A percentile compares a stretch with the other conserved stretches of the same genome.
phyloP scores from a whole-genome alignment of 208 protist genomes.

The Crithidia thermophila region DNA sequence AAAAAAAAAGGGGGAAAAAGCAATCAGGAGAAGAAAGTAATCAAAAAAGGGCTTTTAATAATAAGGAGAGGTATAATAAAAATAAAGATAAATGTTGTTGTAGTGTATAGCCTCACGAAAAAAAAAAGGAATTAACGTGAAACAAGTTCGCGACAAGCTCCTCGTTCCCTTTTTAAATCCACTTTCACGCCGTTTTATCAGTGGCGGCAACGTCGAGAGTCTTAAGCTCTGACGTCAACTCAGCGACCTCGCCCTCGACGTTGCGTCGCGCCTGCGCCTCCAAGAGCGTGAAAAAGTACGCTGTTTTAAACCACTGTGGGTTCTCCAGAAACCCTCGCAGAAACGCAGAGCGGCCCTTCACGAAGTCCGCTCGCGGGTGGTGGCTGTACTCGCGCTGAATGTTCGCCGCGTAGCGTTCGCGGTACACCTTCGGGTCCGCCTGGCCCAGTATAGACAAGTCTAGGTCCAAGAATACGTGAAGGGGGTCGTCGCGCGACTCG shows the following conservation, averaged over 20 bases:
- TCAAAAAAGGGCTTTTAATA: too few relatives aligned
- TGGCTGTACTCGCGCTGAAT: constrained; percentile 69
- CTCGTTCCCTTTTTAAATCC: too few relatives aligned
- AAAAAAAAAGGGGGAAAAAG: constrained; percentile 9
- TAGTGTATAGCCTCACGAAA: too few relatives aligned
- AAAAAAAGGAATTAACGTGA: too few relatives aligned
- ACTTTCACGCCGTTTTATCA: too few relatives aligned
- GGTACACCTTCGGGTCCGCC: constrained; percentile 25
- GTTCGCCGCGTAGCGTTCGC: constrained; percentile 42
- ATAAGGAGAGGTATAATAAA: too few relatives aligned
- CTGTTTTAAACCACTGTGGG: constrained; percentile 73
- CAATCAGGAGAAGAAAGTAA: background rate
- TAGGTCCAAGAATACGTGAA: constrained; percentile 67
- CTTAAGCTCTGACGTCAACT: constrained; percentile 28
- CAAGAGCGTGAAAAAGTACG: constrained; percentile 62
- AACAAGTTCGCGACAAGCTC: too few relatives aligned
- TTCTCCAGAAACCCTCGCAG: constrained; percentile 45
- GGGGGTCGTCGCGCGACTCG: constrained; percentile 12
- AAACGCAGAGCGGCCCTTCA: constrained; percentile 51
- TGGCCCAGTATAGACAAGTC: constrained; percentile 74
- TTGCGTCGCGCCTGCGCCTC: constrained; percentile 63
- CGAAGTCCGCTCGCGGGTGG: constrained; percentile 44
- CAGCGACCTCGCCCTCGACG: constrained; percentile 36
- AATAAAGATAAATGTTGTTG: too few relatives aligned
- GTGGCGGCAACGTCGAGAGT: background rate